Evolutionary conservation across 2,329 filamentous ascomycete species (phyloP).

Genomic region (Hypomyces rosellus): DNA sequence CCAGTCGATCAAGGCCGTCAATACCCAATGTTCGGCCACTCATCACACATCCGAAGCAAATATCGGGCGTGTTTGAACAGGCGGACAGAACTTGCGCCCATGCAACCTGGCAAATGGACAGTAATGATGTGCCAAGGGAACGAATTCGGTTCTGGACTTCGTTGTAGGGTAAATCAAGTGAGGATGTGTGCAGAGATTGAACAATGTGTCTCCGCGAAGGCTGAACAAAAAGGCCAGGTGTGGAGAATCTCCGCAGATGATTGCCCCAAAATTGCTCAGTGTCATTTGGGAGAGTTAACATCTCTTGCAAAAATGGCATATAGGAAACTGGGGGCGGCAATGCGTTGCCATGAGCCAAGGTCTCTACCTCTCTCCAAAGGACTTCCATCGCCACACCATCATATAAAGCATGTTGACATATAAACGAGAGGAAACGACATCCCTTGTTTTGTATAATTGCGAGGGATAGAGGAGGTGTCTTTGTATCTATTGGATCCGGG

Average conservation of each 20-base stretch:
- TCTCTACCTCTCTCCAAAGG: slow-evolving; percentile 65
- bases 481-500: slow-evolving; percentile 36
- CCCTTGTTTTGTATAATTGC: slow-evolving; percentile 31
- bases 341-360: slow-evolving; percentile 38
- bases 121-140: slow-evolving; percentile 51
- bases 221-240: slow-evolving; percentile 22
- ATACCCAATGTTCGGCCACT: slow-evolving; percentile 66
- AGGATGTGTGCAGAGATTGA: slow-evolving; percentile 23
- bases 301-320: slow-evolving; percentile 55
- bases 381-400: slow-evolving; percentile 71
- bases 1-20: slow-evolving; percentile 60
- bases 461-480: slow-evolving; percentile 39
- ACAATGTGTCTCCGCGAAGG: slow-evolving; percentile 16
- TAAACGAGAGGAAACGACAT: slow-evolving; percentile 37
- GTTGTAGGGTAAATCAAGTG: slow-evolving; percentile 32
- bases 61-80: slow-evolving; percentile 50
- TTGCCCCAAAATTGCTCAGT: slow-evolving; percentile 61
- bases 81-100: slow-evolving; percentile 63
- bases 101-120: slow-evolving; percentile 63
- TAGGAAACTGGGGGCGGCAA: slow-evolving; percentile 51
- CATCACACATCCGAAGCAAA: slow-evolving; percentile 85
- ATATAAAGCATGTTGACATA: slow-evolving; percentile 76
- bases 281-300: slow-evolving; percentile 41
- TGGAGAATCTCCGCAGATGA: slow-evolving; percentile 46
- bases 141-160: slow-evolving; percentile 44